Evolutionary conservation across 2,329 filamentous ascomycete genomes (phyloP).

Genomic region (Phoma sp.): DNA sequence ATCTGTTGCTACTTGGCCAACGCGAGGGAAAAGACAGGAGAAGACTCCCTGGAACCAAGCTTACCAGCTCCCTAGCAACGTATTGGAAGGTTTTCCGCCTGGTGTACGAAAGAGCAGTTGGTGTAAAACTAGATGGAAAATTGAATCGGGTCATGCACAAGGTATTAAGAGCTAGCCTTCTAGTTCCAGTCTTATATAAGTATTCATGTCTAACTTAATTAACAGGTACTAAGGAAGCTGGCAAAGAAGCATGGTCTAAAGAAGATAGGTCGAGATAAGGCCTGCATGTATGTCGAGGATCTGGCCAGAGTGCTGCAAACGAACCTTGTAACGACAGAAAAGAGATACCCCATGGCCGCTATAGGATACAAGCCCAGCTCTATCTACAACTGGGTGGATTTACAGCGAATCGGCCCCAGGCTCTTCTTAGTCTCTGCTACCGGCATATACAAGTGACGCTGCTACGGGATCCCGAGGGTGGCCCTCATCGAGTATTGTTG

Average conservation of each 20-base stretch:
- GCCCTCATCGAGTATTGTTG: slow-evolving; percentile 13
- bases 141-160: too few species aligned
- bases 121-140: too few species aligned
- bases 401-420: slow-evolving; percentile 12
- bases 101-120: slow-evolving; percentile 26
- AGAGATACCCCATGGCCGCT: slow-evolving; percentile 20
- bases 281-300: slow-evolving; percentile 27
- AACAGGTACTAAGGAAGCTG: slow-evolving; percentile 19
- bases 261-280: slow-evolving; percentile 21
- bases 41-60: slow-evolving; percentile 22
- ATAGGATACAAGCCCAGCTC: slow-evolving; percentile 25
- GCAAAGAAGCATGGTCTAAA: slow-evolving; percentile 25
- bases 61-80: slow-evolving; percentile 18
- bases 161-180: slow-evolving; percentile 12
- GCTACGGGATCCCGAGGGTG: slow-evolving; percentile 9
- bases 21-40: slow-evolving; percentile 15
- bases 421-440: slow-evolving; percentile 15
- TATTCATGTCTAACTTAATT: slow-evolving; percentile 9
- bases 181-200: not conserved
- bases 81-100: slow-evolving; percentile 27
- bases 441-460: slow-evolving; percentile 16
- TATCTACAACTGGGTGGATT: slow-evolving; percentile 25
- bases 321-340: slow-evolving; percentile 25
- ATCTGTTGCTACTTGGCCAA: slow-evolving; percentile 21
- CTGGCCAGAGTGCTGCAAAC: slow-evolving; percentile 25